Conservation (phyloP, 2,329 filamentous ascomycete genomes). For the Arthroderma sp. region DNA sequence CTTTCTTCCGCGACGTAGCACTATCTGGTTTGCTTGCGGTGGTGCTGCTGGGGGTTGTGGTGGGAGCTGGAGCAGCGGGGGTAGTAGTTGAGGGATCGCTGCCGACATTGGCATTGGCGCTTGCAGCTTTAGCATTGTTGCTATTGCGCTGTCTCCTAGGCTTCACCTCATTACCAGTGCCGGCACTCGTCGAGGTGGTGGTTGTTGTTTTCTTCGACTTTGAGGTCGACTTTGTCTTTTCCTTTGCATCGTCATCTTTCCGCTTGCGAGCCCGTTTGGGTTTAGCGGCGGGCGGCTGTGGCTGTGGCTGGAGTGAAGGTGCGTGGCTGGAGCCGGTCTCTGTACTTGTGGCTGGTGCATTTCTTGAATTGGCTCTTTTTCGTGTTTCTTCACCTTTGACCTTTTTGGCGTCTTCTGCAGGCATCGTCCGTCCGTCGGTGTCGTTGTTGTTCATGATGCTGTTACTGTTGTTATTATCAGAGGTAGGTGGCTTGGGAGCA, state of each 20-base stretch:
- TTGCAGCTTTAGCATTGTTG: slow-evolving; percentile 1
- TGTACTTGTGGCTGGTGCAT: slow-evolving; percentile 9
- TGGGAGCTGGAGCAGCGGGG: slow-evolving; percentile 19
- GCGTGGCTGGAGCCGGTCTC: slow-evolving; percentile 11
- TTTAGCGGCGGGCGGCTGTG: slow-evolving; percentile 11
- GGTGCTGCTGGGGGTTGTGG: slow-evolving; percentile 1
- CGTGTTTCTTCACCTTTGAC: too few relatives aligned
- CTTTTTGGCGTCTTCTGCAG: too few relatives aligned
- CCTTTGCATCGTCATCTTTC: slow-evolving; percentile 23
- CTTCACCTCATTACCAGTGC: slow-evolving; percentile 1
- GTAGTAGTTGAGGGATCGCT: slow-evolving; percentile 9
- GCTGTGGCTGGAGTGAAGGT: slow-evolving; percentile 3
- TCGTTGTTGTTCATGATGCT: slow-evolving; percentile 3
- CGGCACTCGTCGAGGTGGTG: slow-evolving; percentile 3
- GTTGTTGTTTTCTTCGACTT: slow-evolving; percentile 4
- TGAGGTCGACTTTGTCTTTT: slow-evolving; percentile 7
- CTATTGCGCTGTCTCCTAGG: slow-evolving; percentile 8
- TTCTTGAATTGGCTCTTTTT: background rate
- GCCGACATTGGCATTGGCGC: slow-evolving; percentile 6
- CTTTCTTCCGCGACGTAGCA: slow-evolving; percentile 33
- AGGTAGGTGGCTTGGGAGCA: background rate
- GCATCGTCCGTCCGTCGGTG: background rate
- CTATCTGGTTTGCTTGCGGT: background rate
- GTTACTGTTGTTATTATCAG: background rate
- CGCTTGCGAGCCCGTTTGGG: slow-evolving; percentile 24